phyloP scores from a whole-genome alignment of 108 stramenopile species.

The Nitzschia sp. region DNA sequence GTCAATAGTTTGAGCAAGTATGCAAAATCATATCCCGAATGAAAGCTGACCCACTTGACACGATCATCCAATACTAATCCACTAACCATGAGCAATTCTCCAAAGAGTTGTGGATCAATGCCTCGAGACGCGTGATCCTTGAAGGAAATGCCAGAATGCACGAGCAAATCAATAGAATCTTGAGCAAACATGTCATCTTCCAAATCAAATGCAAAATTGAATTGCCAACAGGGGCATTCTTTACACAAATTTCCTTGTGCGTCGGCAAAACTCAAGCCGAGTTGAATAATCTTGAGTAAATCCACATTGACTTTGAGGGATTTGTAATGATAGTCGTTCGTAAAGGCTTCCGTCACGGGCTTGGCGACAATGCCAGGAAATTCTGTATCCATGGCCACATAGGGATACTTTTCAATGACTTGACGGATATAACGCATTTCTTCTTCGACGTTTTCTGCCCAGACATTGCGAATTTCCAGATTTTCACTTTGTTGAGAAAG shows the following conservation, averaged over 20 bases:
- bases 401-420: slow-evolving; percentile 93
- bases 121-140: slow-evolving; percentile 91
- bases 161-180: slow-evolving; percentile 96
- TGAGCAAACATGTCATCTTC: slow-evolving; percentile 98
- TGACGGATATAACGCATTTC: slow-evolving; percentile 94
- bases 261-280: slow-evolving; percentile 95
- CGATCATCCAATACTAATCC: slow-evolving; percentile 96
- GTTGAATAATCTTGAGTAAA: slow-evolving; percentile 97
- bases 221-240: slow-evolving; percentile 99
- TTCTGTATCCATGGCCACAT: slow-evolving; percentile 99
- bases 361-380: slow-evolving; percentile 99
- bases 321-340: slow-evolving; percentile 97
- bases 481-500: slow-evolving; percentile 56
- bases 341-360: slow-evolving; percentile 91
- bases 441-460: slow-evolving; percentile 91
- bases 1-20: slow-evolving; percentile 95
- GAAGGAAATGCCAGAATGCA: slow-evolving; percentile 94
- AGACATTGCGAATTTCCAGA: slow-evolving; percentile 91
- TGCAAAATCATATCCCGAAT: slow-evolving; percentile 98
- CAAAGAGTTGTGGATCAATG: slow-evolving; percentile 94
- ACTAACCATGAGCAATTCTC: slow-evolving; percentile 96
- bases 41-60: slow-evolving; percentile 97
- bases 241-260: slow-evolving; percentile 89
- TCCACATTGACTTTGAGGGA: slow-evolving; percentile 98
- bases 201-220: slow-evolving; percentile 96